A percentile compares a stretch with the other conserved stretches of the same genome.
Conservation (phyloP, 2,329 filamentous ascomycete genomes). For the Hymenoscyphus infarciens region DNA sequence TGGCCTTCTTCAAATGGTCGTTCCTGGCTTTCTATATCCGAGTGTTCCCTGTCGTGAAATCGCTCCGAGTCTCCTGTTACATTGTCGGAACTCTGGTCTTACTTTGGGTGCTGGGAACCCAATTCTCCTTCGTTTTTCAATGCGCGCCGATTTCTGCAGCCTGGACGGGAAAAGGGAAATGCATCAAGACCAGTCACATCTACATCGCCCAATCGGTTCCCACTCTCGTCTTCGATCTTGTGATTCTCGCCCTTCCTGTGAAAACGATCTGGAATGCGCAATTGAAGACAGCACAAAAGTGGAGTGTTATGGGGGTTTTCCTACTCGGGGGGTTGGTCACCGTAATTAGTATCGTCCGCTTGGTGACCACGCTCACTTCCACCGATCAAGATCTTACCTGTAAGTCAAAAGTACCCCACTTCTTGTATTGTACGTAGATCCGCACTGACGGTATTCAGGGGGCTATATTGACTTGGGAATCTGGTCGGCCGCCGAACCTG, state of each 20-base stretch:
- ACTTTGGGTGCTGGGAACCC: conserved; percentile 8
- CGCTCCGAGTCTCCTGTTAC: conserved; percentile 2
- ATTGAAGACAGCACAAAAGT: background rate
- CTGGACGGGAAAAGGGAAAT: conserved; percentile 11
- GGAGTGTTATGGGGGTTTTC: conserved; percentile 15
- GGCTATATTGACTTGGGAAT: too few relatives aligned
- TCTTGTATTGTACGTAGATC: too few relatives aligned
- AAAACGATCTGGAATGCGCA: conserved; percentile 12
- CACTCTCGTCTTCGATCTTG: conserved; percentile 16
- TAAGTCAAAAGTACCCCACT: too few relatives aligned
- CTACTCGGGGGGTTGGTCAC: conserved; percentile 7
- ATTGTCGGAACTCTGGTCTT: conserved; percentile 9
- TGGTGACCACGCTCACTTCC: too few relatives aligned
- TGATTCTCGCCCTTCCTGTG: conserved; percentile 10
- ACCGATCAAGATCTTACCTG: too few relatives aligned
- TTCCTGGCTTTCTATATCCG: conserved; percentile 13
- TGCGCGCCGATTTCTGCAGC: conserved; percentile 8
- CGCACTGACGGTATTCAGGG: too few relatives aligned
- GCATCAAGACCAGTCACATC: conserved; percentile 3
- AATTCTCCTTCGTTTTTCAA: conserved; percentile 10
- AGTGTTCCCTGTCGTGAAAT: conserved; percentile 9
- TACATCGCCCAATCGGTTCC: conserved; percentile 12
- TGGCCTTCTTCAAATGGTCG: conserved; percentile 13
- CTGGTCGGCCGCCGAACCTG: too few relatives aligned
- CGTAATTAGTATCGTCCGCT: too few relatives aligned